Evolutionary conservation across 2,329 filamentous ascomycete species (phyloP).

Genomic region (Epichloe baconii): DNA sequence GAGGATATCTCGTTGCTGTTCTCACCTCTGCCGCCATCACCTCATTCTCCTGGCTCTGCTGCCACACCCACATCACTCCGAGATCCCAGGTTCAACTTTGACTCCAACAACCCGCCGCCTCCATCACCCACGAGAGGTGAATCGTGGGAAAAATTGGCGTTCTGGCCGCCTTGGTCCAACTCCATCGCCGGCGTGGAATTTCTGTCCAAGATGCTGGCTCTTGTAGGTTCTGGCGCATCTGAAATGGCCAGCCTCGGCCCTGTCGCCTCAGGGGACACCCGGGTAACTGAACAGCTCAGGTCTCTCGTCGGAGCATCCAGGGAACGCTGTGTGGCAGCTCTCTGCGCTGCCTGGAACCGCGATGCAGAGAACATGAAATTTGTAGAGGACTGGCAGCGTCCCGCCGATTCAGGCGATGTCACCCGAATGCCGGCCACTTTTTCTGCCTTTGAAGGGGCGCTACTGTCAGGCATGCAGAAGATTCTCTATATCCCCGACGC

Average conservation of each 20-base stretch:
- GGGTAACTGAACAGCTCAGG: slow-evolving; percentile 59
- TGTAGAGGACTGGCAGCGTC: slow-evolving; percentile 86
- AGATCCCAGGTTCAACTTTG: slow-evolving; percentile 68
- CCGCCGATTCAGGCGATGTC: slow-evolving; percentile 68
- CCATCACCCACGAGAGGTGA: slow-evolving; percentile 70
- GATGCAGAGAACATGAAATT: slow-evolving; percentile 88
- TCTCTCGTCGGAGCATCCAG: slow-evolving; percentile 63
- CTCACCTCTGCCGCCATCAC: slow-evolving; percentile 63
- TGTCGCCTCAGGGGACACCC: slow-evolving; percentile 40
- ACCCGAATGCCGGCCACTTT: slow-evolving; percentile 87
- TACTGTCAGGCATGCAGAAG: slow-evolving; percentile 83
- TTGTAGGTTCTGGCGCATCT: slow-evolving; percentile 76
- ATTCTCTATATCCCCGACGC: slow-evolving; percentile 88
- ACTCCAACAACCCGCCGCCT: slow-evolving; percentile 62
- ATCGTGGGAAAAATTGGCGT: slow-evolving; percentile 86
- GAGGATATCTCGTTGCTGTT: slow-evolving; percentile 84
- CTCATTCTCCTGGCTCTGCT: slow-evolving; percentile 36
- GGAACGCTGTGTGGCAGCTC: slow-evolving; percentile 72
- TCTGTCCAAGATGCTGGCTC: slow-evolving; percentile 63
- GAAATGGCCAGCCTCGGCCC: slow-evolving; percentile 70
- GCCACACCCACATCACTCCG: slow-evolving; percentile 44
- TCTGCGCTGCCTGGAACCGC: slow-evolving; percentile 83
- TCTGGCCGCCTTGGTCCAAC: slow-evolving; percentile 91
- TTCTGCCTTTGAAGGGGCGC: slow-evolving; percentile 67
- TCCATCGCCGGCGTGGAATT: slow-evolving; percentile 87